Conservation (phyloP, 1,284 basidiomycete species). For the Ceratobasidium sp. region DNA sequence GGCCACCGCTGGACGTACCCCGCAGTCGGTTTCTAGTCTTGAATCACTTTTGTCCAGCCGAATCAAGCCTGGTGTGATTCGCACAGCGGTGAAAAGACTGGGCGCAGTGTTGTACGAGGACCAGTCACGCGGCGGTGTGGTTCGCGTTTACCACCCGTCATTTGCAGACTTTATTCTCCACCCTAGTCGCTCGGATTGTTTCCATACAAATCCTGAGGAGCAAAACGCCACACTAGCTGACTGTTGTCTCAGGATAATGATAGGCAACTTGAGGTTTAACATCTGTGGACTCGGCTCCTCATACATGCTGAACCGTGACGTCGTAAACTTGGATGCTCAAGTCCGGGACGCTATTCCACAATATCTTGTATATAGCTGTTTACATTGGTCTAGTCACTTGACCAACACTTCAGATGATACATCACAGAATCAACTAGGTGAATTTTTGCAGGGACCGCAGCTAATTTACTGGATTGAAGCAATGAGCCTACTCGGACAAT, state of each 20-base stretch:
- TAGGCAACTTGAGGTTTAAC: not conserved
- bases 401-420: not conserved
- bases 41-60: not conserved
- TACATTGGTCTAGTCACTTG: constrained; percentile 13
- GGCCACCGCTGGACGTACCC: not conserved
- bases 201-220: not conserved
- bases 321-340: not conserved
- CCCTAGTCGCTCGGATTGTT: not conserved
- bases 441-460: not conserved
- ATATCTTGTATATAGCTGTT: constrained; percentile 8
- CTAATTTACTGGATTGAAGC: constrained; percentile 36
- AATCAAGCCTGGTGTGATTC: not conserved
- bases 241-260: constrained; percentile 8
- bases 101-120: constrained; percentile 28
- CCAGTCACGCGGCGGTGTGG: not conserved
- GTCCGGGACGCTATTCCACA: not conserved
- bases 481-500: constrained; percentile 12
- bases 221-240: not conserved
- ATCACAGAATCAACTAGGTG: not conserved
- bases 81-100: not conserved
- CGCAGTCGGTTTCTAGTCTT: not conserved
- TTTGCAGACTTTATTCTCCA: constrained; percentile 20
- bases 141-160: constrained; percentile 39
- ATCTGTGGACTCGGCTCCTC: constrained; percentile 18
- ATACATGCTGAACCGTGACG: constrained; percentile 13